Evolutionary conservation across 768 basidiomycete species (phyloP).

Genomic region (Boletus sp.): DNA sequence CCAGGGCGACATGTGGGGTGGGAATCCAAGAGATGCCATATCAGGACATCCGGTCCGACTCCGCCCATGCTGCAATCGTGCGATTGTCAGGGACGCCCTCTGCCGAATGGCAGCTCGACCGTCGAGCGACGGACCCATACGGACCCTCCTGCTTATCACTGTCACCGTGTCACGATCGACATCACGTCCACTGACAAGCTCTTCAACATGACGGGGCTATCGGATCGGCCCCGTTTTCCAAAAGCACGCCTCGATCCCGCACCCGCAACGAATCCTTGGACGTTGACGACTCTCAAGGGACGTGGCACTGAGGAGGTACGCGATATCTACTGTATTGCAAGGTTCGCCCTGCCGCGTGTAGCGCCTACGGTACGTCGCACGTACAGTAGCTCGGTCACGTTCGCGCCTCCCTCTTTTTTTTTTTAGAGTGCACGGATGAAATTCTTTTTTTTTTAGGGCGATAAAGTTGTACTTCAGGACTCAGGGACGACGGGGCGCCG

Average conservation of each 20-base stretch:
- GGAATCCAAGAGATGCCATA: not conserved
- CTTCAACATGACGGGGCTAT: too few relatives aligned
- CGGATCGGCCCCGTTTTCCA: too few relatives aligned
- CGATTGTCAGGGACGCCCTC: not conserved
- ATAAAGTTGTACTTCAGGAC: not conserved
- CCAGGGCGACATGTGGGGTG: constrained; percentile 7
- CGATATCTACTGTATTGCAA: not conserved
- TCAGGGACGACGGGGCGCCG: not conserved
- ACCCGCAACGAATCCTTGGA: too few relatives aligned
- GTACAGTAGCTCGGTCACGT: not conserved
- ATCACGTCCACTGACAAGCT: too few relatives aligned
- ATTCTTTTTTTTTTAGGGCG: not conserved
- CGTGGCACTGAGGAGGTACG: too few relatives aligned
- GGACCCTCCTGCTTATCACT: too few relatives aligned
- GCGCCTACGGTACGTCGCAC: not conserved
- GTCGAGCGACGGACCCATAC: too few relatives aligned
- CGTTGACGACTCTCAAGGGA: too few relatives aligned
- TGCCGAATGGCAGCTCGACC: too few relatives aligned
- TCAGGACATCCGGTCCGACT: not conserved
- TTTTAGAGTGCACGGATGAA: not conserved
- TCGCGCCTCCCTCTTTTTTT: not conserved
- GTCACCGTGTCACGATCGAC: too few relatives aligned
- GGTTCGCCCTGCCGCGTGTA: not conserved
- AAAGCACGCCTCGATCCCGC: too few relatives aligned
- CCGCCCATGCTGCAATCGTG: too few relatives aligned